Evolutionary conservation across 768 basidiomycete genomes (phyloP).

Genomic region (Termitomyces bulborhizus): DNA sequence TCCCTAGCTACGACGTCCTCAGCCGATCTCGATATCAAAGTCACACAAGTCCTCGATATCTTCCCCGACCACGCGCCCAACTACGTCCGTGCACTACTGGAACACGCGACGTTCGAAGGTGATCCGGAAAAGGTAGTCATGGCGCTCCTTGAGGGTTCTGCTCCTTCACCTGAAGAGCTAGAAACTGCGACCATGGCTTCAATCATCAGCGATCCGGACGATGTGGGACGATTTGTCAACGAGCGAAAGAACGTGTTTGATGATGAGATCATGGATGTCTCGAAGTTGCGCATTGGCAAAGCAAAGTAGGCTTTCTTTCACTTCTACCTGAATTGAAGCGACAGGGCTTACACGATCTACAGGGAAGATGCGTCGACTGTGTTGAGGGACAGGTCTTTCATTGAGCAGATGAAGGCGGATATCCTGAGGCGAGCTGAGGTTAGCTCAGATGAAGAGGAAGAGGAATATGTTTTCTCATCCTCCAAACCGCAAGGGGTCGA

Average conservation of each 20-base stretch:
- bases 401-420: slow-evolving; percentile 77
- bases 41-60: slow-evolving; percentile 71
- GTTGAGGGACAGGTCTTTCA: slow-evolving; percentile 50
- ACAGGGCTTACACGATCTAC: background rate
- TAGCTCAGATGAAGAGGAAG: slow-evolving; percentile 56
- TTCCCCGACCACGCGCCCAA: slow-evolving; percentile 52
- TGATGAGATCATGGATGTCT: slow-evolving; percentile 60
- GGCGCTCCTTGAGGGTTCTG: slow-evolving; percentile 71
- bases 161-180: slow-evolving; percentile 33
- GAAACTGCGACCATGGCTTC: slow-evolving; percentile 7
- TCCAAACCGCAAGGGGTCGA: slow-evolving; percentile 23
- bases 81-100: slow-evolving; percentile 57
- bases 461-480: slow-evolving; percentile 17
- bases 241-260: slow-evolving; percentile 74
- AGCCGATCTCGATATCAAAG: slow-evolving; percentile 49
- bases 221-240: slow-evolving; percentile 19
- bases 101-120: slow-evolving; percentile 41
- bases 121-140: slow-evolving; percentile 59
- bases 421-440: slow-evolving; percentile 74
- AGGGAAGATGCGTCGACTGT: slow-evolving; percentile 42
- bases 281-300: slow-evolving; percentile 57
- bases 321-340: slow-evolving; percentile 3
- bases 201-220: background rate
- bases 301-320: slow-evolving; percentile 24
- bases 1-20: slow-evolving; percentile 10